Conservation (phyloP, 2,329 filamentous ascomycete genomes). For the Colletotrichum spaethianum region DNA sequence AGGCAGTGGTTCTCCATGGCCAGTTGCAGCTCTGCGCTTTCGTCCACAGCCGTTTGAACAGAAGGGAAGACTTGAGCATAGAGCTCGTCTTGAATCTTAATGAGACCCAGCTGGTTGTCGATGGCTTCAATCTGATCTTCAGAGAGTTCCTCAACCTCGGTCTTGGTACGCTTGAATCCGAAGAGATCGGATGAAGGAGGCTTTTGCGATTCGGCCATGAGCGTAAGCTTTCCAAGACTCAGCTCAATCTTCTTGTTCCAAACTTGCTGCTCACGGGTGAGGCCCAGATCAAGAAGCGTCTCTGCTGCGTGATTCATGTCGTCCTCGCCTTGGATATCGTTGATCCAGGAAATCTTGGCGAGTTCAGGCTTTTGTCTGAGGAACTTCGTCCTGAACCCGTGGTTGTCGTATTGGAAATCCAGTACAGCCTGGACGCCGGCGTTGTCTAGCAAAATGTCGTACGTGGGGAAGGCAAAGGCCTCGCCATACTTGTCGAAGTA, state of each 20-base stretch:
- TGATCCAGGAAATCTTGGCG: conserved; percentile 92
- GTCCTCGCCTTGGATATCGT: conserved; percentile 84
- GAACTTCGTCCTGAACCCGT: conserved; percentile 82
- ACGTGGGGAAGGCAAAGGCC: conserved; percentile 82
- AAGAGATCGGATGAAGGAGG: conserved; percentile 42
- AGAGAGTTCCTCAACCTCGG: conserved; percentile 55
- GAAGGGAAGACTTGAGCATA: conserved; percentile 79
- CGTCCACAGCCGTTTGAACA: conserved; percentile 82
- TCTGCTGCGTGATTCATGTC: conserved; percentile 82
- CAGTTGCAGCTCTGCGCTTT: conserved; percentile 82
- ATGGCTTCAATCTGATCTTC: conserved; percentile 66
- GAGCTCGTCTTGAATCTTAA: conserved; percentile 84
- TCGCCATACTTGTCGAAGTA: conserved; percentile 77
- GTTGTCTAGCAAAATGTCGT: conserved; percentile 80
- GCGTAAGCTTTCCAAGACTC: conserved; percentile 87
- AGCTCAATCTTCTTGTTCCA: conserved; percentile 97
- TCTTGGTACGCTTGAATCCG: conserved; percentile 50
- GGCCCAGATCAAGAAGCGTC: conserved; percentile 79
- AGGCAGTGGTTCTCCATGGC: conserved; percentile 78
- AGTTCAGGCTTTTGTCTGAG: conserved; percentile 80
- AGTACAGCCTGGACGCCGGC: conserved; percentile 79
- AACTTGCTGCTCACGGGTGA: conserved; percentile 80
- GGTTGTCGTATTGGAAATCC: conserved; percentile 77
- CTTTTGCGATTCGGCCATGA: conserved; percentile 73
- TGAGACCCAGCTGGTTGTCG: conserved; percentile 76